Evolutionary conservation across 371 early-diverging fungal species (phyloP).

Genomic region (Coemansia linderi): DNA sequence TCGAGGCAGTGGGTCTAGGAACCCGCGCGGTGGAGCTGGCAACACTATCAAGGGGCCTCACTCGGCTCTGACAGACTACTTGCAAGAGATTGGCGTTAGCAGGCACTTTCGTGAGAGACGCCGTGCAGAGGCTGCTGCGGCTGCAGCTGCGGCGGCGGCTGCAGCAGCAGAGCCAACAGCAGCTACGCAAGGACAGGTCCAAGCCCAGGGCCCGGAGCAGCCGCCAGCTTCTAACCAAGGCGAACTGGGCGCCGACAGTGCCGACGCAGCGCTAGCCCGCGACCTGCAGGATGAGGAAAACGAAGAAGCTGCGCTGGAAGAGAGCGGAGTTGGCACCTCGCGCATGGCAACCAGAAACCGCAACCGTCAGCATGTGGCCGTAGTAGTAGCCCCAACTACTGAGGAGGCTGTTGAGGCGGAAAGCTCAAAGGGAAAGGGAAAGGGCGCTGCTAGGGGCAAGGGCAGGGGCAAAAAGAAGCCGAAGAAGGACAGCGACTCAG

Average conservation of each 20-base stretch:
- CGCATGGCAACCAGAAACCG: background rate
- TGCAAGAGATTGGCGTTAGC: slow-evolving; percentile 47
- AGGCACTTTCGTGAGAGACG: slow-evolving; percentile 47
- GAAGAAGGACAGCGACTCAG: slow-evolving; percentile 20
- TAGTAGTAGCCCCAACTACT: background rate
- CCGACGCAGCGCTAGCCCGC: slow-evolving; percentile 37
- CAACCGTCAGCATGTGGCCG: background rate
- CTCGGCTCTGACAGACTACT: slow-evolving; percentile 48
- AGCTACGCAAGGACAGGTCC: background rate
- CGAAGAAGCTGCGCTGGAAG: slow-evolving; percentile 13
- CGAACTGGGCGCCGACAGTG: slow-evolving; percentile 9
- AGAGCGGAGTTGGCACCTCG: background rate
- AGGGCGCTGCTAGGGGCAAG: slow-evolving; percentile 15
- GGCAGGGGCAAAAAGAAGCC: slow-evolving; percentile 19
- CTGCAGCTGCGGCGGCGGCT: slow-evolving; percentile 1
- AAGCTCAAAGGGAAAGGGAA: slow-evolving; percentile 6
- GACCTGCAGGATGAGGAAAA: slow-evolving; percentile 36
- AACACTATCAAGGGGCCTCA: slow-evolving; percentile 44
- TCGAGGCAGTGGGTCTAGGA: slow-evolving; percentile 18
- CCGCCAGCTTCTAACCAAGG: background rate
- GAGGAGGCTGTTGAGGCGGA: background rate
- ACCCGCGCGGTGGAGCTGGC: background rate
- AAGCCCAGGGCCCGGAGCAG: background rate
- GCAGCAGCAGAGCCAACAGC: background rate
- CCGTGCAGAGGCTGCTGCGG: slow-evolving; percentile 31